These are phyloP conservation scores for Pseudocercospora macadamiae DNA, from an alignment of 2,329 filamentous ascomycete genomes.

Conservation along the genomic window DNA sequence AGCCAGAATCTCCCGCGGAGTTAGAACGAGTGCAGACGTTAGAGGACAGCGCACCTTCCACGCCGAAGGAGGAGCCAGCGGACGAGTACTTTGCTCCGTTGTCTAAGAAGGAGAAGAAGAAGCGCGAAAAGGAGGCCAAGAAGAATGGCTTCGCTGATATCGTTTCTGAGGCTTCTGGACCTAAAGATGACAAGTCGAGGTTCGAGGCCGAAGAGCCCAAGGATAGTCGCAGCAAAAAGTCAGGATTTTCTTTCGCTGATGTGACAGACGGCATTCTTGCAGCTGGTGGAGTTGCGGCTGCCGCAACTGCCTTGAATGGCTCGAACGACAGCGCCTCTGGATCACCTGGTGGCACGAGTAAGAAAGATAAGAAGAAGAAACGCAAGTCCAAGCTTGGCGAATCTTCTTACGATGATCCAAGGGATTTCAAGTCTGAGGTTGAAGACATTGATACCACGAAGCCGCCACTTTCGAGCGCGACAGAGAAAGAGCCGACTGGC, in stretches of 20 bases:
- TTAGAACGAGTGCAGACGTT: slow-evolving; percentile 1
- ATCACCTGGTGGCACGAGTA: slow-evolving; percentile 24
- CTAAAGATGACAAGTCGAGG: slow-evolving; percentile 1
- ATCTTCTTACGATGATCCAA: slow-evolving; percentile 39
- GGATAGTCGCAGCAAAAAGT: slow-evolving; percentile 10
- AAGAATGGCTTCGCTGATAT: slow-evolving; percentile 27
- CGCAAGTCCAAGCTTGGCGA: slow-evolving; percentile 42
- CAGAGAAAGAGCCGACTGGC: slow-evolving; percentile 11
- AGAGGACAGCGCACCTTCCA: not conserved
- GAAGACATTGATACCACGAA: not conserved
- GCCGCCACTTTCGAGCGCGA: not conserved
- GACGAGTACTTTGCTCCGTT: slow-evolving; percentile 37
- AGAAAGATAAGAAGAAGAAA: slow-evolving; percentile 40
- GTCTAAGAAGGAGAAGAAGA: slow-evolving; percentile 44
- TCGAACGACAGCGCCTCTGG: slow-evolving; percentile 27
- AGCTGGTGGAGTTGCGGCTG: slow-evolving; percentile 32
- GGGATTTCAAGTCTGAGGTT: slow-evolving; percentile 29
- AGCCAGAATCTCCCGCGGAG: slow-evolving; percentile 8
- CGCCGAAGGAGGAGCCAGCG: slow-evolving; percentile 9
- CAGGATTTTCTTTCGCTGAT: slow-evolving; percentile 30
- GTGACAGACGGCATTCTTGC: slow-evolving; percentile 34
- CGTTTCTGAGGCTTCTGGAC: slow-evolving; percentile 10
- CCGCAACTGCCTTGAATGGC: slow-evolving; percentile 16
- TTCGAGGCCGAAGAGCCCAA: slow-evolving; percentile 11
- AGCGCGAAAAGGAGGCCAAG: slow-evolving; percentile 47